Conservation (phyloP, 495 filamentous ascomycete species). For the Aspergillus baeticus region DNA sequence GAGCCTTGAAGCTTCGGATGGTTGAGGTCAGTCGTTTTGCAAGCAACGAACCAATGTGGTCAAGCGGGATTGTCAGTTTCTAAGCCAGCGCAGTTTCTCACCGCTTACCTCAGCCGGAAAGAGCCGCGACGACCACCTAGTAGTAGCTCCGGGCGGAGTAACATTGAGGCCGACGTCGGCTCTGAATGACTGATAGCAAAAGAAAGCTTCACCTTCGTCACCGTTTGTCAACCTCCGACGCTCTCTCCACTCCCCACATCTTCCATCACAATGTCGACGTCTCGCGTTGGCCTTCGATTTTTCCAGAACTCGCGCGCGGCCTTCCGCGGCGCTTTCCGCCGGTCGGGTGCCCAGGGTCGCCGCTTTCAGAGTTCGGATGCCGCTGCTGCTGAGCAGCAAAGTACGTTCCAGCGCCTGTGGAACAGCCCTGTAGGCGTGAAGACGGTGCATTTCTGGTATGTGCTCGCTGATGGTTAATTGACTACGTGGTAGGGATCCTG, state of each 20-base stretch:
- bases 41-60: conserved; percentile 22
- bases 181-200: conserved; percentile 7
- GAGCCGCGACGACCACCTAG: conserved; percentile 18
- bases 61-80: conserved; percentile 24
- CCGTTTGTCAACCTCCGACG: no score
- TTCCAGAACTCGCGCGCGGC: conserved; percentile 53
- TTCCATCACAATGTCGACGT: conserved; percentile 45
- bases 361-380: conserved; percentile 68
- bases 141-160: not conserved
- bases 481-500: not conserved
- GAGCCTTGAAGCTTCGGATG: conserved; percentile 1
- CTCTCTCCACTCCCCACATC: conserved; percentile 16
- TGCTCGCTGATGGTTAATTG: no score
- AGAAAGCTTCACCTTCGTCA: conserved; percentile 18
- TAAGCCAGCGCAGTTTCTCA: not conserved
- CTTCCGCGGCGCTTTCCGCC: conserved; percentile 53
- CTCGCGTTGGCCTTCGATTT: conserved; percentile 49
- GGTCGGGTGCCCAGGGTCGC: conserved; percentile 51
- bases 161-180: conserved; percentile 19
- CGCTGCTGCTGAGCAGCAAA: conserved; percentile 51
- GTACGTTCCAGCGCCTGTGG: conserved; percentile 71
- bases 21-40: not conserved
- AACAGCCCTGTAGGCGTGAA: conserved; percentile 84
- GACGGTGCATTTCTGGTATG: conserved; percentile 97
- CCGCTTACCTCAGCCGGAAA: conserved; percentile 38